A percentile compares a stretch with the other conserved stretches of the same genome.
Conservation (phyloP, 768 basidiomycete species). For the Neoboletus magnificus region DNA sequence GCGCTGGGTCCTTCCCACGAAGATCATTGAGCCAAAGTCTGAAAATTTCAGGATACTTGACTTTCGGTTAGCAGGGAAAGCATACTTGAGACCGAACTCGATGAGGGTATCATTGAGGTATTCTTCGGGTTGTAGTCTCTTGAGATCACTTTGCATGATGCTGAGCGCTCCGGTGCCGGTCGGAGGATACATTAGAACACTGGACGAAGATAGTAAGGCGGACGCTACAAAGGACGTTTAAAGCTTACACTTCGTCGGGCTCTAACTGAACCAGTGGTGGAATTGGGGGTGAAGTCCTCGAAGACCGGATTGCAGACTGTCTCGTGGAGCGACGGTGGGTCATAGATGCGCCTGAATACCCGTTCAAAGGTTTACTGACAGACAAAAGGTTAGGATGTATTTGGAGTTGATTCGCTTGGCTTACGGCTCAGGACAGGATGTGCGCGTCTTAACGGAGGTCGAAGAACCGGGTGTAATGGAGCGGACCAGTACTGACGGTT, state of each 20-base stretch:
- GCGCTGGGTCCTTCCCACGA: slow-evolving; percentile 49
- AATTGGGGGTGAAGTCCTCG: slow-evolving; percentile 7
- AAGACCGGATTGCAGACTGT: slow-evolving; percentile 26
- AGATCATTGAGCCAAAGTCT: slow-evolving; percentile 72
- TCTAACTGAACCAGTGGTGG: slow-evolving; percentile 37
- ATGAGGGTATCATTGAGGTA: slow-evolving; percentile 96
- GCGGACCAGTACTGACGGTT: background rate
- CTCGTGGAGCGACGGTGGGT: slow-evolving; percentile 37
- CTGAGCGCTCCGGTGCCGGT: slow-evolving; percentile 71
- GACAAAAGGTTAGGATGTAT: background rate
- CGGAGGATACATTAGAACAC: slow-evolving; percentile 75
- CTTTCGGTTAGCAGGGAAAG: slow-evolving; percentile 1
- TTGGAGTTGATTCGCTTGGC: background rate
- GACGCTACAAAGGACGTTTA: background rate
- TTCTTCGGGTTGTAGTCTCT: slow-evolving; percentile 71
- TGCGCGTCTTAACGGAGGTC: slow-evolving; percentile 14
- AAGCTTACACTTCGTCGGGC: slow-evolving; percentile 62
- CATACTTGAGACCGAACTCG: slow-evolving; percentile 92
- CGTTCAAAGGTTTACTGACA: slow-evolving; percentile 11
- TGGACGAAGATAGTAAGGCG: slow-evolving; percentile 28
- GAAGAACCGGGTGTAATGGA: slow-evolving; percentile 20
- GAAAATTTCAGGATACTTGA: slow-evolving; percentile 3
- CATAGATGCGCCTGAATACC: slow-evolving; percentile 2
- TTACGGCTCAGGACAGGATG: slow-evolving; percentile 14
- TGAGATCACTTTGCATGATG: slow-evolving; percentile 75